These are phyloP conservation scores for Diplotaxis tenuifolia DNA, from an alignment of 345 rosid species.

Conservation along the genomic window DNA sequence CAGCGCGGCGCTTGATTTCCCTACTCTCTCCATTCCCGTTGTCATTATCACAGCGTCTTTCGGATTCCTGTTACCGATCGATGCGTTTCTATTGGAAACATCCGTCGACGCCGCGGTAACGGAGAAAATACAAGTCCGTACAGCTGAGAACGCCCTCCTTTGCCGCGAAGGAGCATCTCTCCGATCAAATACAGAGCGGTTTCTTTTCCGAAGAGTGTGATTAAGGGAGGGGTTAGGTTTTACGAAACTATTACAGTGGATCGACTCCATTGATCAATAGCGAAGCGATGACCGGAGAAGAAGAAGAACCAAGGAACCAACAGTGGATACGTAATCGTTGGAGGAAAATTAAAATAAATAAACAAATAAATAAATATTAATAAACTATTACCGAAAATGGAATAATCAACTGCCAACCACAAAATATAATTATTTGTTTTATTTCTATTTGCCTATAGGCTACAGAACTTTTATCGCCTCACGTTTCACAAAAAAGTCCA, in stretches of 20 bases:
- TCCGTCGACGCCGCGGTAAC: conserved; percentile 25
- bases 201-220: conserved; percentile 7
- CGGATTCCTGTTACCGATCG: conserved; percentile 11
- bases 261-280: conserved; percentile 36
- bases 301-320: not conserved
- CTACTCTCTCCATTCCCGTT: conserved; percentile 23
- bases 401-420: conserved; percentile 37
- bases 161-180: conserved; percentile 29
- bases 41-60: conserved; percentile 18
- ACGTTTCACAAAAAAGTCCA: conserved; percentile 4
- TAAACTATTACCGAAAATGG: not conserved
- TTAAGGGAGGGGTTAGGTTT: conserved; percentile 7
- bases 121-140: conserved; percentile 13
- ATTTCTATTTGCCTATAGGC: not conserved
- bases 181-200: conserved; percentile 1
- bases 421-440: conserved; percentile 8
- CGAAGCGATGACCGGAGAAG: conserved; percentile 1
- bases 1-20: conserved; percentile 62
- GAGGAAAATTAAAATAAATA: not conserved
- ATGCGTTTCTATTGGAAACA: conserved; percentile 5
- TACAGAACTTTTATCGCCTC: not conserved
- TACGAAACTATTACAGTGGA: conserved; percentile 25
- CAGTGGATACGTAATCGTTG: conserved; percentile 27
- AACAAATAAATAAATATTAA: not conserved
- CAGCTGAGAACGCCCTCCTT: conserved; percentile 13